phyloP scores from a whole-genome alignment of 495 filamentous ascomycete genomes.

The Tuber umbilicatum region DNA sequence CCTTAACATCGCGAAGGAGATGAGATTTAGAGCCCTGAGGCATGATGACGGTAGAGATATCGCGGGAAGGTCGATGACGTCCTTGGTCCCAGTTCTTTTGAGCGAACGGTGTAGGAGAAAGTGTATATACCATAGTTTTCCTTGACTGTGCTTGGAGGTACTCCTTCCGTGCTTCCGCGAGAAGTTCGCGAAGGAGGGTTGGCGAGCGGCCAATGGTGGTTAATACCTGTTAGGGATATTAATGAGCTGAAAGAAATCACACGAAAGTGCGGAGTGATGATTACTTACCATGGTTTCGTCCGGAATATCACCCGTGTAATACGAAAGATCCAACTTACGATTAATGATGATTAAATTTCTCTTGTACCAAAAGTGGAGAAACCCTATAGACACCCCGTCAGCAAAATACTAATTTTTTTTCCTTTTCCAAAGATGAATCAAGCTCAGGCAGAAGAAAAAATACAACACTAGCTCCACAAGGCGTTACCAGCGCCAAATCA shows the following conservation, averaged over 20 bases:
- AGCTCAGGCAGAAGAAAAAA: neutral
- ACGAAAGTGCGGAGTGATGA: constrained; percentile 5
- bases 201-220: constrained; percentile 57
- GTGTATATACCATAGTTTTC: constrained; percentile 42
- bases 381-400: constrained; percentile 28
- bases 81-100: constrained; percentile 42
- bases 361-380: constrained; percentile 40
- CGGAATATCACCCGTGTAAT: constrained; percentile 39
- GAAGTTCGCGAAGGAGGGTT: constrained; percentile 57
- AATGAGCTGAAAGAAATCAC: constrained; percentile 17
- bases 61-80: constrained; percentile 50
- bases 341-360: constrained; percentile 39
- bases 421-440: neutral
- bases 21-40: constrained; percentile 62
- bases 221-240: constrained; percentile 24
- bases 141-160: constrained; percentile 39
- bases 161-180: constrained; percentile 52
- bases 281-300: constrained; percentile 41
- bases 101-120: constrained; percentile 38
- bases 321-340: constrained; percentile 39
- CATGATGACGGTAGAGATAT: constrained; percentile 63
- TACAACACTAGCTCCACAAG: neutral
- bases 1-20: constrained; percentile 74
- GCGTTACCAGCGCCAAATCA: neutral
- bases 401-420: constrained; percentile 6